A percentile compares a stretch with the other conserved stretches of the same genome.
Evolutionary conservation across 1,284 basidiomycete species (phyloP).

Genomic region (Meira nashicola): DNA sequence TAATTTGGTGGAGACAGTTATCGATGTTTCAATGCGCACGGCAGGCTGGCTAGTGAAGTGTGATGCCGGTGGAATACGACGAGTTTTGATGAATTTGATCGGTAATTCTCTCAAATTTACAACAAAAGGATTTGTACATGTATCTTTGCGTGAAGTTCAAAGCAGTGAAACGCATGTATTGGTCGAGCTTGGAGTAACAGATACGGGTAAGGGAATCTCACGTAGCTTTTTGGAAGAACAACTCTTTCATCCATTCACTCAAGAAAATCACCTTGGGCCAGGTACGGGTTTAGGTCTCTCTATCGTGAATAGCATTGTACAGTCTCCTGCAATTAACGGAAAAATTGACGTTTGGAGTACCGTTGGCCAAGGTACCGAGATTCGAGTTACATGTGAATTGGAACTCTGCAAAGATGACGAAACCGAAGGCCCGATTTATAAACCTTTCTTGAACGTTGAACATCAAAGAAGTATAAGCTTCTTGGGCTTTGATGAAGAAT

Average conservation of each 20-base stretch:
- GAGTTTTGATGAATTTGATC: constrained; percentile 90
- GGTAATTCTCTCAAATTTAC: constrained; percentile 91
- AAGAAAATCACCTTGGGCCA: constrained; percentile 77
- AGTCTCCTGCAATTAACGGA: constrained; percentile 77
- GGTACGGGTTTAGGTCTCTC: constrained; percentile 94
- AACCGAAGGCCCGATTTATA: constrained; percentile 38
- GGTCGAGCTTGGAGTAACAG: constrained; percentile 77
- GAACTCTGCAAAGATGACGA: constrained; percentile 56
- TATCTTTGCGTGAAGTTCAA: constrained; percentile 71
- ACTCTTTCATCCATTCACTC: constrained; percentile 93
- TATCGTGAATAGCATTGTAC: constrained; percentile 88
- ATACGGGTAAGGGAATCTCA: constrained; percentile 71
- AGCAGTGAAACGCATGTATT: constrained; percentile 62
- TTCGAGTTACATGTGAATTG: constrained; percentile 78
- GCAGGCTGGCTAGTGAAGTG: constrained; percentile 80
- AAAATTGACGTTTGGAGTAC: constrained; percentile 79
- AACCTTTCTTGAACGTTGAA: constrained; percentile 56
- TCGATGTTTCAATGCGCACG: constrained; percentile 72
- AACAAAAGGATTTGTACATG: constrained; percentile 76
- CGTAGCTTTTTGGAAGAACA: constrained; percentile 64
- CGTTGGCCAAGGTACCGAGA: constrained; percentile 86
- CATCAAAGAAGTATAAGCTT: constrained; percentile 64
- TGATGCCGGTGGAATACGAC: constrained; percentile 85
- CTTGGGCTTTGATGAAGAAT: constrained; percentile 65
- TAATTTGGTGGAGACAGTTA: constrained; percentile 71